Conservation (phyloP, 108 stramenopile species). For the Phaeodactylum tricornutum region DNA sequence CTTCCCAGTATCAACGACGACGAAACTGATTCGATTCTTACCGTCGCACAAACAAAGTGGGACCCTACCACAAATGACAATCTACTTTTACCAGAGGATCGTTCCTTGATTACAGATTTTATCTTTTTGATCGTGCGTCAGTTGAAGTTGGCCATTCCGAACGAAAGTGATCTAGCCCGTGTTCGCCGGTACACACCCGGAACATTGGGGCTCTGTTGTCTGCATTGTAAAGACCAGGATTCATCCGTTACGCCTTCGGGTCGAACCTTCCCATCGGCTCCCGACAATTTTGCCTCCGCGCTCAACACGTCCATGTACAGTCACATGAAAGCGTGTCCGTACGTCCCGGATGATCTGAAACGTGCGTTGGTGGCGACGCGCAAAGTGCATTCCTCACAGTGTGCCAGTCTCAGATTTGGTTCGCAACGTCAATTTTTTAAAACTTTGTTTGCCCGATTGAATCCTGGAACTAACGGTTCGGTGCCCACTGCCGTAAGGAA, state of each 20-base stretch:
- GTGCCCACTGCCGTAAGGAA: too few relatives aligned
- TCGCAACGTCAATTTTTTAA: conserved; percentile 45
- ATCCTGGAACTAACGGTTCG: too few relatives aligned
- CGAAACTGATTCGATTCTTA: conserved; percentile 14
- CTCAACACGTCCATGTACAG: conserved; percentile 39
- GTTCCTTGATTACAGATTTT: conserved; percentile 35
- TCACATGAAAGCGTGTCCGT: conserved; percentile 34
- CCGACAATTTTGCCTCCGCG: conserved; percentile 45
- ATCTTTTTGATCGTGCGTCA: conserved; percentile 44
- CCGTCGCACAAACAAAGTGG: conserved; percentile 23
- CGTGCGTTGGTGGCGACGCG: conserved; percentile 16
- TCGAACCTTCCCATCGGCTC: conserved; percentile 37
- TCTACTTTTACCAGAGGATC: conserved; percentile 25
- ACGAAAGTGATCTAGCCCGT: conserved; percentile 14
- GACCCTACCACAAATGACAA: conserved; percentile 21
- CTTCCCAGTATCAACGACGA: conserved; percentile 7
- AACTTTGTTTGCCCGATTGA: conserved; percentile 16
- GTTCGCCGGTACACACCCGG: conserved; percentile 9
- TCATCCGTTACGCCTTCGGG: conserved; percentile 13
- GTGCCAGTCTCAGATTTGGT: conserved; percentile 30
- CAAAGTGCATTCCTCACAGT: conserved; percentile 35
- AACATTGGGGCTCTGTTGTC: conserved; percentile 14
- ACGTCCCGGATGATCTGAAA: conserved; percentile 19
- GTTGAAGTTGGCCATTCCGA: conserved; percentile 28
- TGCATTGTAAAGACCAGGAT: conserved; percentile 9